A percentile compares a stretch with the other conserved stretches of the same genome.
phyloP scores from a whole-genome alignment of 2,329 filamentous ascomycete species.

The Epichloe coenophiala region DNA sequence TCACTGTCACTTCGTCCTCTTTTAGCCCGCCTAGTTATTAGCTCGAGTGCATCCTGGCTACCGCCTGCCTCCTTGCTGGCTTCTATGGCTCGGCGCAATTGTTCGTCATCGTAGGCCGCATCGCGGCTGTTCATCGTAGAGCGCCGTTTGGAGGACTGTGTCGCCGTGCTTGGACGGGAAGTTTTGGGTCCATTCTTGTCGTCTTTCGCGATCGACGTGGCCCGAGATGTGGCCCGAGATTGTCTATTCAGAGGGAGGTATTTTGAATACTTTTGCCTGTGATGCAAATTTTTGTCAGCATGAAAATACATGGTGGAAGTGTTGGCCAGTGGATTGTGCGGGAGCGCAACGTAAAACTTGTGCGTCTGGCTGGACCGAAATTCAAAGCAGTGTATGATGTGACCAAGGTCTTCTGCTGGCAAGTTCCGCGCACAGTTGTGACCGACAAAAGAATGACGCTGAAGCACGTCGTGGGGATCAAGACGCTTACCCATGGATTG shows the following conservation, averaged over 20 bases:
- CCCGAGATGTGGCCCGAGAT: conserved; percentile 45
- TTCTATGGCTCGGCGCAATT: conserved; percentile 78
- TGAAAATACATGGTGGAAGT: background rate
- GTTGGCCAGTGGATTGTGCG: background rate
- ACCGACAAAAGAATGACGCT: background rate
- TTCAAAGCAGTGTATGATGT: too few relatives aligned
- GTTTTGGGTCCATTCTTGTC: conserved; percentile 41
- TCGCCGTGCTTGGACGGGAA: conserved; percentile 36
- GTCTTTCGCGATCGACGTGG: conserved; percentile 53
- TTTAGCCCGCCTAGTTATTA: conserved; percentile 56
- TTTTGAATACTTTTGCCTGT: conserved; percentile 52
- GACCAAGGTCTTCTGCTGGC: background rate
- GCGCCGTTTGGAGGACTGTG: conserved; percentile 61
- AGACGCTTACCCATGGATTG: conserved; percentile 66
- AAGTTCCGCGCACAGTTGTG: background rate
- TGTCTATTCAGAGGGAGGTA: conserved; percentile 47
- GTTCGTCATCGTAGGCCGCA: conserved; percentile 89
- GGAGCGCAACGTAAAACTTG: background rate
- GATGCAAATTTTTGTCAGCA: conserved; percentile 23
- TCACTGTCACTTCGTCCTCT: conserved; percentile 82
- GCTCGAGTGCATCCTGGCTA: conserved; percentile 33
- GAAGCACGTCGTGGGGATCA: background rate
- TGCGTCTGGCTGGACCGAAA: too few relatives aligned
- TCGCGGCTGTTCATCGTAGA: conserved; percentile 97
- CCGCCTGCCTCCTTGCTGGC: conserved; percentile 74